A percentile compares a stretch with the other conserved stretches of the same genome.
Evolutionary conservation across 148 eudicot genomes (phyloP).

Genomic region (Rhododendron henanense): DNA sequence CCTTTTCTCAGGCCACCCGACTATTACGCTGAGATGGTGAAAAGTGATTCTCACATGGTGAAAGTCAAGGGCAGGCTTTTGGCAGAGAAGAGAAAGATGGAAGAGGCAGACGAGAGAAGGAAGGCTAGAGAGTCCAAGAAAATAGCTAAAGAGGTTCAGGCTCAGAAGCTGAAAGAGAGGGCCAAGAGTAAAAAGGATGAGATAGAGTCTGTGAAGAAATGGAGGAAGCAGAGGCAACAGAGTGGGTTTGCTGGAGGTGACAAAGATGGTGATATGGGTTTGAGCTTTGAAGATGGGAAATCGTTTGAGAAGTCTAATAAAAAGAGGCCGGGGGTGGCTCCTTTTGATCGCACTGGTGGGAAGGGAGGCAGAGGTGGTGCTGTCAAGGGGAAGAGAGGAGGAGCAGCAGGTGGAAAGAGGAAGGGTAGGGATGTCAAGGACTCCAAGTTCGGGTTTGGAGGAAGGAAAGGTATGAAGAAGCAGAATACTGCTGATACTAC

Average conservation of each 20-base stretch:
- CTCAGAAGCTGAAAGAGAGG: conserved; percentile 72
- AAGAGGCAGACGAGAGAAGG: conserved; percentile 92
- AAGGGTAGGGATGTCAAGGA: conserved; percentile 54
- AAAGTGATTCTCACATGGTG: conserved; percentile 81
- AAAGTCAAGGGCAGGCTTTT: conserved; percentile 69
- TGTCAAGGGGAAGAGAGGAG: conserved; percentile 45
- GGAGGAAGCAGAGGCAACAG: conserved; percentile 85
- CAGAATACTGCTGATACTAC: conserved; percentile 83
- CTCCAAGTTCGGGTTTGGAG: conserved; percentile 79
- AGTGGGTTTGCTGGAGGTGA: conserved; percentile 59
- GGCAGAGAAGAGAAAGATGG: conserved; percentile 65
- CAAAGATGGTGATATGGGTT: conserved; percentile 49
- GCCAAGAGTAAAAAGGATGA: conserved; percentile 75
- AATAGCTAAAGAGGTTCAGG: conserved; percentile 75
- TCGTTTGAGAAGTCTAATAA: conserved; percentile 47
- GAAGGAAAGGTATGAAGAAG: conserved; percentile 80
- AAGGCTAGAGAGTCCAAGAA: conserved; percentile 75
- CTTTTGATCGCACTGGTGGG: conserved; percentile 89
- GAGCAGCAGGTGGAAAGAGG: conserved; percentile 43
- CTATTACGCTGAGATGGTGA: conserved; percentile 95
- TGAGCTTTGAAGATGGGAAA: conserved; percentile 62
- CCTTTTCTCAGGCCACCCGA: conserved; percentile 83
- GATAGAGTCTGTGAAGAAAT: conserved; percentile 89
- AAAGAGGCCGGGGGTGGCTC: conserved; percentile 54
- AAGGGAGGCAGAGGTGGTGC: conserved; percentile 34